Conservation (phyloP, 2,329 filamentous ascomycete species). For the Cytospora piceicola region DNA sequence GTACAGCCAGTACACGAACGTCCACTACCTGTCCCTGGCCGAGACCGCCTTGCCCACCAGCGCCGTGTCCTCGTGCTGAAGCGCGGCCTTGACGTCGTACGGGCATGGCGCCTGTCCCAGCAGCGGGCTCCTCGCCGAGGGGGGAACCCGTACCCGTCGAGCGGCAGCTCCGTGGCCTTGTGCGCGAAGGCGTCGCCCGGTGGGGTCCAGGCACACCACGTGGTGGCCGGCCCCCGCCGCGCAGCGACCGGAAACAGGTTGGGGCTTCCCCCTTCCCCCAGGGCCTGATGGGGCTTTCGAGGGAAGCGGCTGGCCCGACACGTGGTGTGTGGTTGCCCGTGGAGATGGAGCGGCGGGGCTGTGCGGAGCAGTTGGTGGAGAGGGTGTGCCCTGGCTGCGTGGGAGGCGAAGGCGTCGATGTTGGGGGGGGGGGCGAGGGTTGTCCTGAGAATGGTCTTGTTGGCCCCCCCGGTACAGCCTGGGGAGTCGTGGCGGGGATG, state of each 20-base stretch:
- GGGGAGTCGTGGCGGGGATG: conserved; percentile 52
- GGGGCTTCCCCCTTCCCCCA: no score
- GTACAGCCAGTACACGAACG: conserved; percentile 49
- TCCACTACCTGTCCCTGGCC: conserved; percentile 43
- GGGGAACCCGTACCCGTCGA: conserved; percentile 51
- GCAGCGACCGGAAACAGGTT: conserved; percentile 50
- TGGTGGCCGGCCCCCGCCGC: conserved; percentile 47
- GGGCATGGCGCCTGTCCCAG: conserved; percentile 48
- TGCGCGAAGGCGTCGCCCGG: conserved; percentile 50
- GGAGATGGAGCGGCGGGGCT: conserved; percentile 52
- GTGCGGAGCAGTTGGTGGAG: conserved; percentile 52
- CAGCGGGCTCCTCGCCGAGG: conserved; percentile 47
- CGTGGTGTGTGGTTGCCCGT: conserved; percentile 52
- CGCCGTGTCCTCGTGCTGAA: conserved; percentile 48
- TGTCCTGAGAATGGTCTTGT: conserved; percentile 38
- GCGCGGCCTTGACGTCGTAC: conserved; percentile 48
- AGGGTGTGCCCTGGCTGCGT: conserved; percentile 43
- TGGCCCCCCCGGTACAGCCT: conserved; percentile 30
- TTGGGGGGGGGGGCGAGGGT: no score
- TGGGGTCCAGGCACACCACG: conserved; percentile 49
- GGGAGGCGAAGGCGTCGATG: conserved; percentile 46
- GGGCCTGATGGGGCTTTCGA: conserved; percentile 53
- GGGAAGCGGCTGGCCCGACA: conserved; percentile 50
- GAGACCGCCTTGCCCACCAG: conserved; percentile 47
- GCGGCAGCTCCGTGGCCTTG: conserved; percentile 47